Base-by-base conservation (phyloP, 1,139 yeast species). In the Scheffersomyces quercinus region DNA sequence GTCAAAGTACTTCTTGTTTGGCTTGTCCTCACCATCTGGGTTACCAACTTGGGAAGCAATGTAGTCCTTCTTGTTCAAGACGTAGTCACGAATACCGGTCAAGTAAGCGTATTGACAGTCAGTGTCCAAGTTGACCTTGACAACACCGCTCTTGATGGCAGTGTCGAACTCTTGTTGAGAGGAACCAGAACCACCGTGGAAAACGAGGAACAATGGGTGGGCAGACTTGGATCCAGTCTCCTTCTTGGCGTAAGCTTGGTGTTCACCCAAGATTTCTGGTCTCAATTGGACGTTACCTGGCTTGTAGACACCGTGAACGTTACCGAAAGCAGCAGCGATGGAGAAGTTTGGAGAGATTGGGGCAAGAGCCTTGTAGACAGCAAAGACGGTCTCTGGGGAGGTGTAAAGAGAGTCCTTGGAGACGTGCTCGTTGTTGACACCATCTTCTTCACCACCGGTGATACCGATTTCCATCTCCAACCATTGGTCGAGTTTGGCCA, bases 111-210 rank as follows among this genome's bases (percentile, higher is more conserved):
- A 95, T 80, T 93, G 99, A 75, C 97, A 88, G 79, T 95, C 99
- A 60, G 99, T 93, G 78, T 93, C 99, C 73, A 93, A 83, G 84
- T 93, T 95, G 70, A 95, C 99, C 87, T 93, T 93, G 68, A 91
- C 97, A 60, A 91, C 98, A 81, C 99, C 99, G 75, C 82, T 77
- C 70, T 70, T 72, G 74, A 93, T 93, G 68, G 91, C 99, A 59
- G 84, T 83, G 77, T 88, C 87, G 72, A 88, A 93, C 76, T 95
- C 99, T 56, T 77, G 72, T 75, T 87, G 95, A 57, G 95, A 65
- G 43, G 99, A 95, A 73, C 99, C 99, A 51, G 99, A 93, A 73
- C 99, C 99, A 79, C 99, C 99, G 82, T 93, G 99, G 97, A 93
- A 93, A 57, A 93, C 99, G 64, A 93, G 83, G 87, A 84, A 95